phyloP scores from a whole-genome alignment of 805 yeast genomes.

The Candida saitoana region DNA sequence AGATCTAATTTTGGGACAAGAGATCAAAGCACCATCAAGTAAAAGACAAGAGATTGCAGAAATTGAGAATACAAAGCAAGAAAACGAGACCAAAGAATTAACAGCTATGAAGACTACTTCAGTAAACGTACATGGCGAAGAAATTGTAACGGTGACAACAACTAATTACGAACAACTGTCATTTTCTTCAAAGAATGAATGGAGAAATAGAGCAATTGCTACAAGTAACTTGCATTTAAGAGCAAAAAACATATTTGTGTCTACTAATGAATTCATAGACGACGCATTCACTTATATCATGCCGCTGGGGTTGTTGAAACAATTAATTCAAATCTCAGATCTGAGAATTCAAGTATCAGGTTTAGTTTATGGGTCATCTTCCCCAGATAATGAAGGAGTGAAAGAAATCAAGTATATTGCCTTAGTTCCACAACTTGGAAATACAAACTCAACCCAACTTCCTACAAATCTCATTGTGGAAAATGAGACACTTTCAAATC shows the following conservation, averaged over 20 bases:
- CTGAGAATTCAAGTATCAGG: conserved; percentile 80
- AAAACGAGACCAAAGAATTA: conserved; percentile 47
- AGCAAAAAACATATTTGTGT: conserved; percentile 64
- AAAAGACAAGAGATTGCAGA: conserved; percentile 82
- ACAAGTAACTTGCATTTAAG: conserved; percentile 69
- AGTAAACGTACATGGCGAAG: conserved; percentile 92
- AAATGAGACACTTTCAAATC: conserved; percentile 31
- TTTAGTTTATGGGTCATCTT: conserved; percentile 73
- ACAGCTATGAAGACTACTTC: conserved; percentile 80
- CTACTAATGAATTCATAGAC: conserved; percentile 58
- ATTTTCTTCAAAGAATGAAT: conserved; percentile 80
- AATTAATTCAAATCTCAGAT: conserved; percentile 78
- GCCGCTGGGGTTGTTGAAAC: conserved; percentile 76
- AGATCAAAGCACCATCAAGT: conserved; percentile 83
- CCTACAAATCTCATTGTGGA: conserved; percentile 44
- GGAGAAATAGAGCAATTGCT: conserved; percentile 86
- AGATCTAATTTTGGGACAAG: conserved; percentile 92
- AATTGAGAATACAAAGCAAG: conserved; percentile 48
- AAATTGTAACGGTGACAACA: conserved; percentile 90
- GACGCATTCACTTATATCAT: conserved; percentile 65
- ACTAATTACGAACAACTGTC: conserved; percentile 80
- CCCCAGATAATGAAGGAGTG: conserved; percentile 64
- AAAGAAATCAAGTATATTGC: conserved; percentile 76
- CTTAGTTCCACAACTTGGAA: conserved; percentile 86
- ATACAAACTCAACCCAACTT: conserved; percentile 58